A percentile compares a stretch with the other conserved stretches of the same genome.
phyloP scores from a whole-genome alignment of 1,284 basidiomycete genomes.

The Ganoderma resinaceum region DNA sequence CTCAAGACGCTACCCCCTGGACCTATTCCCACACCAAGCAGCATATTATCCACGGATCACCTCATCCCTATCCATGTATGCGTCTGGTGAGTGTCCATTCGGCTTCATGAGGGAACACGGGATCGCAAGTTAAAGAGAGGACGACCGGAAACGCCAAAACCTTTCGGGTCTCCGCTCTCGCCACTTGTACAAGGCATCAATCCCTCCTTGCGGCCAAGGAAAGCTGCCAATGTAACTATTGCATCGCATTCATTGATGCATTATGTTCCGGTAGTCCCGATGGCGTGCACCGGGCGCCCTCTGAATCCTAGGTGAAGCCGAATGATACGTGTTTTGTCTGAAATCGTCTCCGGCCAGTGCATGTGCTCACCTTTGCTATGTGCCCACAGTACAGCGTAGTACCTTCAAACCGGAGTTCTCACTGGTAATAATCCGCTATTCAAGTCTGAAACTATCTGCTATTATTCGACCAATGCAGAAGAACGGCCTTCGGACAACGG shows the following conservation, averaged over 20 bases:
- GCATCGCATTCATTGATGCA: neutral
- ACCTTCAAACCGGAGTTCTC: neutral
- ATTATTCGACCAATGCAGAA: constrained; percentile 20
- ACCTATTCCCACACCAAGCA: too few relatives aligned
- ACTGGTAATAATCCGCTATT: neutral
- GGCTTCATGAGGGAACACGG: too few relatives aligned
- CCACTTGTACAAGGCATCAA: neutral
- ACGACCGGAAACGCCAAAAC: neutral
- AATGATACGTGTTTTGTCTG: neutral
- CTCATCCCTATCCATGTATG: too few relatives aligned
- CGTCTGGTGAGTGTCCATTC: too few relatives aligned
- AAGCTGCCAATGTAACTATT: neutral
- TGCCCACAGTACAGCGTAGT: neutral
- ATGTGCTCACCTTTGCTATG: neutral
- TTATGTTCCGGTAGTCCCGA: neutral
- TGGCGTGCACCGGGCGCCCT: neutral
- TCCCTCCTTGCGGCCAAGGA: neutral
- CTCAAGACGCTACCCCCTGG: too few relatives aligned
- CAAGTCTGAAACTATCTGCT: neutral
- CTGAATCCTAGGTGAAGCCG: neutral
- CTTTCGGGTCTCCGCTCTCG: neutral
- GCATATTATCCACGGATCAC: too few relatives aligned
- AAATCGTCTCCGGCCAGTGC: neutral
- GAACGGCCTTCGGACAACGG: neutral
- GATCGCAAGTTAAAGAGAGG: too few relatives aligned